Evolutionary conservation across 2,329 filamentous ascomycete species (phyloP), one percentile per base, ranked within the genome.

Genomic region (Periconia macrospinosa): DNA sequence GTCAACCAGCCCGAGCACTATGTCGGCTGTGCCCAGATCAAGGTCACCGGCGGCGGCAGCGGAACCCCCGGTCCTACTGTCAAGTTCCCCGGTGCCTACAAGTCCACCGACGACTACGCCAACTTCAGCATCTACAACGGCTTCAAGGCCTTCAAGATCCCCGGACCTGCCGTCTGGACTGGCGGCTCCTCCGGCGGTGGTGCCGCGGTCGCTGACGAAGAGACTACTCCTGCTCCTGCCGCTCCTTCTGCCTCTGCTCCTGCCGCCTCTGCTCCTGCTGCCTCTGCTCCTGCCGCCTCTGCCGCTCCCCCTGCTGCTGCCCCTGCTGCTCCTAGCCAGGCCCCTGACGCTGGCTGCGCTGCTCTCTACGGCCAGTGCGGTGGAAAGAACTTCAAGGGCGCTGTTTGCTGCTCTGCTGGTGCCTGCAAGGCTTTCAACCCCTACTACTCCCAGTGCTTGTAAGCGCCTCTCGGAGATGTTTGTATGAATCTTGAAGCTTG

Each of bases 1-100:
- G 14, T 43, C 56, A 17, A 61, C 61, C 9, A 71, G 71, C 72
- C 72, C 2, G 71, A 80, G 64, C 76, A 79, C 60, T 80, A 80
- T 61, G 73, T 78, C 44, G 70, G 69, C 3, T 80, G 78, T 60
- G 76, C 74, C 0, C 78, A 80, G 68, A 55, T 81, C 48, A 72
- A 72, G 55, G 71, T 80, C 48, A 68, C 66, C 10, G 72, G 73
- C 11, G 67, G 69, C 20, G 74, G 75, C 2, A 69, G 55, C 45
- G 73, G 72, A 48, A 66, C 46, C 8, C 75, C 76, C 1, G 53
- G 60, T 0, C 73, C 74, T 2, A 58, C 74, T 19, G 72, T 73
- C 17, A 63, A 69, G 49, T 77, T 79, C 56, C 76, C 77, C 8
- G 77, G 69, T 15, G 77, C 53, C 9, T 41, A 48, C 19, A 41